Evolutionary conservation across 2,329 filamentous ascomycete species (phyloP).

Genomic region (Exophiala phaeomuriformis): DNA sequence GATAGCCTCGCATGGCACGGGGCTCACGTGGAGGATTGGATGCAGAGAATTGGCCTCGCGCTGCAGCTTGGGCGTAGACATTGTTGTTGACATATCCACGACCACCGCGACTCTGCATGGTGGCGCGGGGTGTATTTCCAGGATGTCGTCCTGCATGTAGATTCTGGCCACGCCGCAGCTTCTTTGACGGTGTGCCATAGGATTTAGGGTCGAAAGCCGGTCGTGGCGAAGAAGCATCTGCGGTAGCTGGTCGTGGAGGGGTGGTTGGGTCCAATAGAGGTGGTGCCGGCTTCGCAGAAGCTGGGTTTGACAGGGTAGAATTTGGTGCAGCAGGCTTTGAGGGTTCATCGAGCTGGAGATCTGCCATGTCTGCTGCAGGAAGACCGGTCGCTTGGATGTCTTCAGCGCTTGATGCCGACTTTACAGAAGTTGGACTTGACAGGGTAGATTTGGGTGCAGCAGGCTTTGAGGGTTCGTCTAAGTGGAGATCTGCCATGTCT

Average conservation of each 20-base stretch:
- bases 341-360: background rate
- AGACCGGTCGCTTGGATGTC: background rate
- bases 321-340: background rate
- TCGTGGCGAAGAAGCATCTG: background rate
- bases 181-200: constrained; percentile 1
- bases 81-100: background rate
- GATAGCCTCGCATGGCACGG: background rate
- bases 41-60: background rate
- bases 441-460: background rate
- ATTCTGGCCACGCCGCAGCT: background rate
- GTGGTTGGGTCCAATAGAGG: background rate
- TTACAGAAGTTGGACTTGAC: background rate
- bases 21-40: background rate
- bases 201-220: constrained; percentile 7
- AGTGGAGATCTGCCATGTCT: background rate
- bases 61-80: background rate
- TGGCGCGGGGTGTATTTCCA: background rate
- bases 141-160: background rate
- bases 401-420: background rate
- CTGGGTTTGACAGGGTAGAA: background rate
- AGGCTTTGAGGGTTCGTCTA: background rate
- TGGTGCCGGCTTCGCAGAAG: background rate
- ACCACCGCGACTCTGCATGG: background rate
- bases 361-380: background rate
- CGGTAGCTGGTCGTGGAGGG: background rate